Evolutionary conservation across 2,329 filamentous ascomycete genomes (phyloP), one percentile per base, ranked within the genome.

Genomic region (Torrubiella hemipterigena): DNA sequence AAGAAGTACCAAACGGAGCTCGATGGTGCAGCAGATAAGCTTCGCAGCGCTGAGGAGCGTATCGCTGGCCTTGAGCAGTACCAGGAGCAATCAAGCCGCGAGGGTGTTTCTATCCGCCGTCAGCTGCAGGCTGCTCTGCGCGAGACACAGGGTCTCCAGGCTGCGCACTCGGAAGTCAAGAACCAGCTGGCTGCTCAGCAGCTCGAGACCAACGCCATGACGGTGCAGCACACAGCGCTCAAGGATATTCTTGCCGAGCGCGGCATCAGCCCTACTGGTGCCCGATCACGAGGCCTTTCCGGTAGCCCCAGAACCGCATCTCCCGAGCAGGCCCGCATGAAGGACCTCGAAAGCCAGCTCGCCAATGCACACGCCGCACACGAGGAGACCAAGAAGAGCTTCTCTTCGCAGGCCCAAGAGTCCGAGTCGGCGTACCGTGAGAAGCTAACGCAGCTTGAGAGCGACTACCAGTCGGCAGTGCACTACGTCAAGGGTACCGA

Each of bases 401-500:
- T 86, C 41, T 83, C 91, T 38, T 65, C 72, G 21, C 81, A 89
- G 33, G 77, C 84, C 37, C 81, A 91, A 44, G 84, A 93, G 48
- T 80, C 85, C n/a, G 89, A 93, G 51, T 70, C 76, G 33, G 73
- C 82, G 28, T 96, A 93, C 59, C 81, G 87, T 39, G 87, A 95
- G 52, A 95, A 95, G 55, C 69, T 98, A 31, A 74, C 84, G 36
- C 87, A 94, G 50, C 74, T 98, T 19, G 87, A 96, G 58, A 93
- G 87, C 51, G 91, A 98, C 54, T 95, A 98, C 52, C 86, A 95
- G 55, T 94, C 91, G 25, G 89, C 91, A 12, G 87, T 96, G 30
- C 91, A 95, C 56, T 98, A 98, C 49, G 84, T 98, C 43, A 93
- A 94, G 57, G 91, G 91, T 36, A 96, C 91, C 2, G 91, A 98